Evolutionary conservation across 2,329 filamentous ascomycete genomes (phyloP).

Genomic region (Sclerotinia nivalis): DNA sequence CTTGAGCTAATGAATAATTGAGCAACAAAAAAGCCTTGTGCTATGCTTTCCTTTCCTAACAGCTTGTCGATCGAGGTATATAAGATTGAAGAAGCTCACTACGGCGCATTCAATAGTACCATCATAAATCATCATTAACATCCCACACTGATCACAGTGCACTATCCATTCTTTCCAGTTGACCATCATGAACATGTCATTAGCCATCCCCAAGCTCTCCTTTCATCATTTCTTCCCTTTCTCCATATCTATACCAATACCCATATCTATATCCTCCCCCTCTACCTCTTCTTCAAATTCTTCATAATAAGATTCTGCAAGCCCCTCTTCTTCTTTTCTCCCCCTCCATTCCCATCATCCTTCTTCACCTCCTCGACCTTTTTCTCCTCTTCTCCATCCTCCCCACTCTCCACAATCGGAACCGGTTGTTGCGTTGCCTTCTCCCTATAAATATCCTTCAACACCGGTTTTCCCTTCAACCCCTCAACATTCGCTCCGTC

Average conservation of each 20-base stretch:
- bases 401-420: conserved; percentile 45
- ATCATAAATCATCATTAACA: conserved; percentile 9
- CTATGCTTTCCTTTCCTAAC: not conserved
- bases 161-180: not conserved
- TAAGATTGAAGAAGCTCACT: not conserved
- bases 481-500: conserved; percentile 55
- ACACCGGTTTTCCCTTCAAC: conserved; percentile 49
- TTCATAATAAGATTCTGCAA: conserved; percentile 22
- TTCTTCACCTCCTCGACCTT: conserved; percentile 39
- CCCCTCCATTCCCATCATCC: conserved; percentile 27
- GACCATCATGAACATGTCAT: not conserved
- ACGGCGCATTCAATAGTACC: not conserved
- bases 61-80: not conserved
- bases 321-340: conserved; percentile 23
- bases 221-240: conserved; percentile 1
- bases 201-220: not conserved
- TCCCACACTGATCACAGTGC: no score
- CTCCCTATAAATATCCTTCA: conserved; percentile 50
- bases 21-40: not conserved
- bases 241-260: conserved; percentile 4
- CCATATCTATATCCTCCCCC: no score
- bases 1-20: not conserved
- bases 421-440: conserved; percentile 54
- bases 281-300: conserved; percentile 22
- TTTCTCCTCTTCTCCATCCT: conserved; percentile 24